Evolutionary conservation across 139 green algal genomes (phyloP).

Genomic region (Chlorella sp.): DNA sequence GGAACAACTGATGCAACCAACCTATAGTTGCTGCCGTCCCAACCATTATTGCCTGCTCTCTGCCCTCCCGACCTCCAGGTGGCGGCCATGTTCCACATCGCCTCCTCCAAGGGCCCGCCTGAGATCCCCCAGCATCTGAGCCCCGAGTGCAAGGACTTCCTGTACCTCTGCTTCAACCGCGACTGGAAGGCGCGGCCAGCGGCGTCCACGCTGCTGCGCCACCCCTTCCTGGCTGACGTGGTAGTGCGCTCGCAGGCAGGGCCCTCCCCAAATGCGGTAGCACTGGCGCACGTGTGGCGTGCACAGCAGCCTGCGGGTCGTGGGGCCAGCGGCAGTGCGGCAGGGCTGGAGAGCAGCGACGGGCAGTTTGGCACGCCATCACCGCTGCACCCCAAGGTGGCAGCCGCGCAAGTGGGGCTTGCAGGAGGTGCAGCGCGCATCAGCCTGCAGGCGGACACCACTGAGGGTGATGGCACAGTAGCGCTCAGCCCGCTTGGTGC

Average conservation of each 20-base stretch:
- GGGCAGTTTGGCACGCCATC: slow-evolving; percentile 36
- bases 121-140: slow-evolving; percentile 81
- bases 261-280: slow-evolving; percentile 3
- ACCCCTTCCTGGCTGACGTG: slow-evolving; percentile 74
- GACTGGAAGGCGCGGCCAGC: slow-evolving; percentile 70
- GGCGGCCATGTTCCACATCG: slow-evolving; percentile 93
- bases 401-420: background rate
- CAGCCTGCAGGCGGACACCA: background rate
- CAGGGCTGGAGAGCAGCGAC: slow-evolving; percentile 15
- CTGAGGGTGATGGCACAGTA: background rate
- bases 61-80: slow-evolving; percentile 44
- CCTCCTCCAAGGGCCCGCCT: slow-evolving; percentile 79
- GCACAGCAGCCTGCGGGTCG: background rate
- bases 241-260: background rate
- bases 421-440: slow-evolving; percentile 22
- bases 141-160: slow-evolving; percentile 86
- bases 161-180: slow-evolving; percentile 94
- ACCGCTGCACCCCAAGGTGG: slow-evolving; percentile 39
- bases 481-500: slow-evolving; percentile 19
- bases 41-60: background rate
- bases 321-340: background rate
- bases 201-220: slow-evolving; percentile 73
- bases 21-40: background rate
- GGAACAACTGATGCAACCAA: no score
- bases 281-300: slow-evolving; percentile 1